These are phyloP conservation scores for Sherardia arvensis DNA, from an alignment of 257 asterid genomes.

Conservation along the genomic window DNA sequence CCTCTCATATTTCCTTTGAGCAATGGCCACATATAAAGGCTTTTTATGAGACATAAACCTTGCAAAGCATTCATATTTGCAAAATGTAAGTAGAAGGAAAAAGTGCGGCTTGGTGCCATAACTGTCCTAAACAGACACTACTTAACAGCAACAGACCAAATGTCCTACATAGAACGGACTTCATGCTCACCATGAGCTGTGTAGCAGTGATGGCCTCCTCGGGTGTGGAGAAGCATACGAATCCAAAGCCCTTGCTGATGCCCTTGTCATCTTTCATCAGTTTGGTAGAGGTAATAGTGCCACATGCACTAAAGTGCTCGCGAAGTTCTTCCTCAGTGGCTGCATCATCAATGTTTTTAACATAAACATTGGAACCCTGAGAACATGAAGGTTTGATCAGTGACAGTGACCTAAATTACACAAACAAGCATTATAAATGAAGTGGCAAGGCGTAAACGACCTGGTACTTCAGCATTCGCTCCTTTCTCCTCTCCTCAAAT, in stretches of 20 bases:
- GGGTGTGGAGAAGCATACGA: slow-evolving; percentile 75
- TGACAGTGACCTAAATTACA: not conserved
- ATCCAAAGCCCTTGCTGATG: slow-evolving; percentile 77
- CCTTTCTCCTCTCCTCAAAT: slow-evolving; percentile 71
- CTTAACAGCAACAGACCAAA: not conserved
- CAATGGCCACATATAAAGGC: slow-evolving; percentile 70
- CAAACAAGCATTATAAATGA: slow-evolving; percentile 5
- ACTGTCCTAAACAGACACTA: not conserved
- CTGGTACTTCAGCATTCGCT: slow-evolving; percentile 52
- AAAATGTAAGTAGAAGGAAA: not conserved
- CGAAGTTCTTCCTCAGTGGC: slow-evolving; percentile 59
- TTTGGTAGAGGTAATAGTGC: slow-evolving; percentile 63
- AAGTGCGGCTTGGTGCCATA: too few species aligned
- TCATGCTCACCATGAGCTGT: slow-evolving; percentile 42
- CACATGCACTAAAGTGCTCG: slow-evolving; percentile 59
- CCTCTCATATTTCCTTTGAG: slow-evolving; percentile 87
- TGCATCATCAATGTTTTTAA: slow-evolving; percentile 69
- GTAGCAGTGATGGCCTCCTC: slow-evolving; percentile 64
- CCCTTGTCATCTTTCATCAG: slow-evolving; percentile 81
- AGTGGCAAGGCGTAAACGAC: slow-evolving; percentile 21
- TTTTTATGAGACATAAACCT: slow-evolving; percentile 60
- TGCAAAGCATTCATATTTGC: slow-evolving; percentile 21
- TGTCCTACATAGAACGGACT: not conserved
- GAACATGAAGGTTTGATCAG: slow-evolving; percentile 8
- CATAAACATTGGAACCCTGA: slow-evolving; percentile 77